Conservation (phyloP, 805 yeast species). For the Pichia scutulata region DNA sequence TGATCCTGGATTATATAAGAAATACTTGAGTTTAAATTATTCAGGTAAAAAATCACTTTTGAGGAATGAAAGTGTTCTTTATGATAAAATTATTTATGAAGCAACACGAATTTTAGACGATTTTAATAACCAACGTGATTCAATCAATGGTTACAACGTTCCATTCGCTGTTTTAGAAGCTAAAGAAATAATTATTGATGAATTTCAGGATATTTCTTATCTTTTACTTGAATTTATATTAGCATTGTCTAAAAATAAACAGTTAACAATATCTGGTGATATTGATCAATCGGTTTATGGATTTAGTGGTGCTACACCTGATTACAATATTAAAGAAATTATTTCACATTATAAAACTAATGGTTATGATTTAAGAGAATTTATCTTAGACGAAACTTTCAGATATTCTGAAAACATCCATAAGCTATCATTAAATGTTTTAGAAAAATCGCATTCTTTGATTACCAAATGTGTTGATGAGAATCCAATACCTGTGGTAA, state of each 20-base stretch:
- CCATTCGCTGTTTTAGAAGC: background rate
- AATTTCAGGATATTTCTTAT: slow-evolving; percentile 63
- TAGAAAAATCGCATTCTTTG: slow-evolving; percentile 14
- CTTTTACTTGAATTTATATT: slow-evolving; percentile 39
- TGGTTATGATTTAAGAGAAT: slow-evolving; percentile 16
- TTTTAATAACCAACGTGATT: background rate
- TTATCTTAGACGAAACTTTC: slow-evolving; percentile 44
- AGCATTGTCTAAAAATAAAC: slow-evolving; percentile 34
- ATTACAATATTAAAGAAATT: slow-evolving; percentile 19
- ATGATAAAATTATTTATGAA: slow-evolving; percentile 11
- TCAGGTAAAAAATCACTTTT: background rate
- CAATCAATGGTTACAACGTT: background rate
- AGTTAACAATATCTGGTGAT: slow-evolving; percentile 65
- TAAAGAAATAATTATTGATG: slow-evolving; percentile 45
- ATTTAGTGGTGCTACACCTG: slow-evolving; percentile 45
- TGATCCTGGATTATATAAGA: slow-evolving; percentile 1
- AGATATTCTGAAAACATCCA: slow-evolving; percentile 55
- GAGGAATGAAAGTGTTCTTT: slow-evolving; percentile 1
- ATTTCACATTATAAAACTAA: slow-evolving; percentile 13
- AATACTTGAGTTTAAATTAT: background rate
- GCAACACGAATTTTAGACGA: slow-evolving; percentile 6
- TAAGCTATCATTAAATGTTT: slow-evolving; percentile 31
- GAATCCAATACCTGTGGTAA: slow-evolving; percentile 16
- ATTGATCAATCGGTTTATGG: slow-evolving; percentile 62
- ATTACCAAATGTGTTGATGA: slow-evolving; percentile 15